Percentiles rank a stretch among this genome's conserved stretches.
phyloP scores from a whole-genome alignment of 2,329 filamentous ascomycete species.

The Alternaria hordeiaustralica region DNA sequence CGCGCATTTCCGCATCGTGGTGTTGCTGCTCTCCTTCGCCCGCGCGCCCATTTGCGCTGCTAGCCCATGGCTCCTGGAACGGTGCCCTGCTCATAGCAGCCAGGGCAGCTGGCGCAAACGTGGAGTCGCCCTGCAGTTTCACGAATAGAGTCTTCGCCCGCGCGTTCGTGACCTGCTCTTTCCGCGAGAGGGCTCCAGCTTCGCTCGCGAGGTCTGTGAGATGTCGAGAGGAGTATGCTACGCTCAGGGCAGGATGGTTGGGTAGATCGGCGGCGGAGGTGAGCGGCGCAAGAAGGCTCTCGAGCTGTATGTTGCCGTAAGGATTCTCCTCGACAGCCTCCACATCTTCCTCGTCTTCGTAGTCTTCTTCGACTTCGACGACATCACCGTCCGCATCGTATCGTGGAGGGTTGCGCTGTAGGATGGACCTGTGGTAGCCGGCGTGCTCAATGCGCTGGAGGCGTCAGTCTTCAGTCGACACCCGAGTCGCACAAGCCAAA shows the following conservation, averaged over 20 bases:
- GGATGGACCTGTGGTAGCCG: conserved; percentile 74
- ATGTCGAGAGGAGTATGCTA: conserved; percentile 76
- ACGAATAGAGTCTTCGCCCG: conserved; percentile 76
- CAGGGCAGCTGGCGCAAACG: conserved; percentile 64
- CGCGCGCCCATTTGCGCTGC: conserved; percentile 11
- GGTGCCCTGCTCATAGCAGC: conserved; percentile 55
- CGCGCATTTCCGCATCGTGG: conserved; percentile 20
- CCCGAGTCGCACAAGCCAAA: conserved; percentile 4
- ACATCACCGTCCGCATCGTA: conserved; percentile 81
- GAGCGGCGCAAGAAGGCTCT: conserved; percentile 76
- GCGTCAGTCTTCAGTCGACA: conserved; percentile 17
- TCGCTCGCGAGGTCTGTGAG: conserved; percentile 74
- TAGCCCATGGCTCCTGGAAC: conserved; percentile 24
- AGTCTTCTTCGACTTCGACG: conserved; percentile 74
- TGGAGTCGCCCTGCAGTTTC: conserved; percentile 75
- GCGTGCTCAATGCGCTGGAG: conserved; percentile 73
- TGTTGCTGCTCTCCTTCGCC: conserved; percentile 18
- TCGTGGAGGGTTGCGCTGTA: conserved; percentile 74
- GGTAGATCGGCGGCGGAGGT: conserved; percentile 77
- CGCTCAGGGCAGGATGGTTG: conserved; percentile 74
- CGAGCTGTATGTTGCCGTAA: conserved; percentile 73
- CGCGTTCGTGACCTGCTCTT: conserved; percentile 76
- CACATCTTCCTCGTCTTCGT: conserved; percentile 67
- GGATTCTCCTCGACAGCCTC: conserved; percentile 73
- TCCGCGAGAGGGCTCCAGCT: conserved; percentile 73